These are phyloP conservation scores for Leptodermis oblonga DNA, from an alignment of 257 asterid species.

Conservation along the genomic window DNA sequence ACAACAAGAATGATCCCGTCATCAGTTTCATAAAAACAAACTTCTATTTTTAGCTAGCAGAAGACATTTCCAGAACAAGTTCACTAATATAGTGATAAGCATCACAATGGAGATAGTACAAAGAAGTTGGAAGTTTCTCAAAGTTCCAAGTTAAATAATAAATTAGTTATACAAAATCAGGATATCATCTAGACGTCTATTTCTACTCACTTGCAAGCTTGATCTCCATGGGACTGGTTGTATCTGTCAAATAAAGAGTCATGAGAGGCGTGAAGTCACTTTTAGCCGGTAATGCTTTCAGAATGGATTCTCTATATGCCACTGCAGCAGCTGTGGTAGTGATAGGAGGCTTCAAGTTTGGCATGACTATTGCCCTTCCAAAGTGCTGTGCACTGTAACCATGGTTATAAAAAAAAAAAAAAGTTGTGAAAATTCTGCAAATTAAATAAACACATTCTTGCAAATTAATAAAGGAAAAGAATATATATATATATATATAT, in stretches of 20 bases:
- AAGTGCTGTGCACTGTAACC: conserved; percentile 60
- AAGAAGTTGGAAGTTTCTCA: neutral
- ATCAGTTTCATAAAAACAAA: neutral
- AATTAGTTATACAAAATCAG: neutral
- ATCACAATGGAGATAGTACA: neutral
- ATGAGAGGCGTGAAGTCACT: conserved; percentile 73
- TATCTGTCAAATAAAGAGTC: conserved; percentile 95
- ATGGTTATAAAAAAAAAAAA: conserved; percentile 16
- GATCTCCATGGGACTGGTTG: conserved; percentile 73
- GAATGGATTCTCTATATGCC: conserved; percentile 61
- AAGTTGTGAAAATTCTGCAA: neutral
- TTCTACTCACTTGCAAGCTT: conserved; percentile 71
- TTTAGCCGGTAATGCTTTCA: conserved; percentile 60
- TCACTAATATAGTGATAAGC: neutral
- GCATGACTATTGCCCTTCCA: conserved; percentile 95
- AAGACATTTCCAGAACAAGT: neutral
- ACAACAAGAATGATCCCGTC: neutral
- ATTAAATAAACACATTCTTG: neutral
- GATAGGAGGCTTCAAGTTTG: conserved; percentile 85
- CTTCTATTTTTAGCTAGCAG: neutral
- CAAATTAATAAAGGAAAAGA: neutral
- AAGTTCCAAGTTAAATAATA: neutral
- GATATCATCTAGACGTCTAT: neutral
- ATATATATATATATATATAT: too few species aligned
- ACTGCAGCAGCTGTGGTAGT: conserved; percentile 82